Evolutionary conservation across 257 asterid genomes (phyloP).

Genomic region (Cynanchum wilfordii): DNA sequence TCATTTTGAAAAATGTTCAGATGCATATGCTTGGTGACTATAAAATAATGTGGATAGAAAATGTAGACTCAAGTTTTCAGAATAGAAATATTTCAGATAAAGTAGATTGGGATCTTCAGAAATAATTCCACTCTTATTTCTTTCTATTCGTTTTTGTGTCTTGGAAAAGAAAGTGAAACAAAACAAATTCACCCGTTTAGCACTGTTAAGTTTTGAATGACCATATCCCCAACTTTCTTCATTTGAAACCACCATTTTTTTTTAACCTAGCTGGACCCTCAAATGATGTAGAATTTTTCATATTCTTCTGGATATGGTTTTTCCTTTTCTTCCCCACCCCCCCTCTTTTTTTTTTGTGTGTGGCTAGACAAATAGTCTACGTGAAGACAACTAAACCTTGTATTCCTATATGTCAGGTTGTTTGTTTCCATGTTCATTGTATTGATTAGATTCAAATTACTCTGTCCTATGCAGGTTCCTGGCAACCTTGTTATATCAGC

Average conservation of each 20-base stretch:
- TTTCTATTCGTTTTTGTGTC: neutral
- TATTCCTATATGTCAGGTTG: neutral
- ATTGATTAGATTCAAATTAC: conserved; percentile 9
- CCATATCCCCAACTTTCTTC: neutral
- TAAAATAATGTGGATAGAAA: neutral
- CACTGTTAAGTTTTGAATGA: neutral
- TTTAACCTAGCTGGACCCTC: neutral
- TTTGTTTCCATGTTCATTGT: neutral
- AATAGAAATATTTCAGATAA: neutral
- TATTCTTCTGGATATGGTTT: neutral
- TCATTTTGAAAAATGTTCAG: neutral
- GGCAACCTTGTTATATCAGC: conserved; percentile 91
- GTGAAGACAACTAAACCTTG: neutral
- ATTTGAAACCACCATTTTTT: neutral
- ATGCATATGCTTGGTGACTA: neutral
- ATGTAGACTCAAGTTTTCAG: neutral
- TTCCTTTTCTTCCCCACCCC: neutral
- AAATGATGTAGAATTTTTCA: neutral
- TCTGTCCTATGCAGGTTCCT: conserved; percentile 62
- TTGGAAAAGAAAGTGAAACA: neutral
- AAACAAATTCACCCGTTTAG: neutral
- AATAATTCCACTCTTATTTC: neutral
- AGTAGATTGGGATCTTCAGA: neutral
- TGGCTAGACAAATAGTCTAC: neutral
- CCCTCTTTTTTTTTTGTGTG: neutral